Percentiles rank a stretch among this genome's conserved stretches.
phyloP scores from a whole-genome alignment of 495 filamentous ascomycete species.

The Penicillium flavigenum region DNA sequence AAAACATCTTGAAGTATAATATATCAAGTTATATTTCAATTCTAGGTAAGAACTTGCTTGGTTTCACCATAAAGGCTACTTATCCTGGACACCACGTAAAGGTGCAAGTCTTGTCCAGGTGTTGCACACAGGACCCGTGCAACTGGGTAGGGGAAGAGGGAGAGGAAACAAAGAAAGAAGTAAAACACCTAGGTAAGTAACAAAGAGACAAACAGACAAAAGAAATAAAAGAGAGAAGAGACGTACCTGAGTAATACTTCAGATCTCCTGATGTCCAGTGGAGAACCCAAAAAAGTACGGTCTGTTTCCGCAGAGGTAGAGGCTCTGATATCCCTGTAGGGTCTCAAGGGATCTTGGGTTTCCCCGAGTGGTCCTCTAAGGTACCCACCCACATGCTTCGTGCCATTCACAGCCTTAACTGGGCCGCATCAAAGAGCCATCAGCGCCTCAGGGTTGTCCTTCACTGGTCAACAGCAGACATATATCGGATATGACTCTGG shows the following conservation, averaged over 20 bases:
- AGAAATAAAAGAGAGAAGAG: too few relatives aligned
- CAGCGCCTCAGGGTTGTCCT: too few relatives aligned
- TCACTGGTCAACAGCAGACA: too few relatives aligned
- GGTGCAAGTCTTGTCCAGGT: conserved; percentile 4
- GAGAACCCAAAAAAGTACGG: background rate
- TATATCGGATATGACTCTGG: too few relatives aligned
- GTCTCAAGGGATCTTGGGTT: too few relatives aligned
- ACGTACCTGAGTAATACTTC: too few relatives aligned
- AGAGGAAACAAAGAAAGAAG: background rate
- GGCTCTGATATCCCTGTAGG: too few relatives aligned
- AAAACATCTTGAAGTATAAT: background rate
- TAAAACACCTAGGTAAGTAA: too few relatives aligned
- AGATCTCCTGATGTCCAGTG: background rate
- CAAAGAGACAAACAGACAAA: background rate
- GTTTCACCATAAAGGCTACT: background rate
- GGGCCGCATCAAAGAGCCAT: too few relatives aligned
- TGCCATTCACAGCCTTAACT: too few relatives aligned
- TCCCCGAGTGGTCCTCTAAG: too few relatives aligned
- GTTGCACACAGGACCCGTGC: background rate
- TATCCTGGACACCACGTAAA: conserved; percentile 2
- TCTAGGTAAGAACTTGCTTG: background rate
- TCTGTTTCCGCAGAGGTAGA: background rate
- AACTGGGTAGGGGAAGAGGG: background rate
- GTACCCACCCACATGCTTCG: too few relatives aligned
- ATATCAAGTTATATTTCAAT: background rate